Evolutionary conservation across 2,329 filamentous ascomycete genomes (phyloP), one percentile per base, ranked within the genome.

Genomic region (Penicillium sp.): DNA sequence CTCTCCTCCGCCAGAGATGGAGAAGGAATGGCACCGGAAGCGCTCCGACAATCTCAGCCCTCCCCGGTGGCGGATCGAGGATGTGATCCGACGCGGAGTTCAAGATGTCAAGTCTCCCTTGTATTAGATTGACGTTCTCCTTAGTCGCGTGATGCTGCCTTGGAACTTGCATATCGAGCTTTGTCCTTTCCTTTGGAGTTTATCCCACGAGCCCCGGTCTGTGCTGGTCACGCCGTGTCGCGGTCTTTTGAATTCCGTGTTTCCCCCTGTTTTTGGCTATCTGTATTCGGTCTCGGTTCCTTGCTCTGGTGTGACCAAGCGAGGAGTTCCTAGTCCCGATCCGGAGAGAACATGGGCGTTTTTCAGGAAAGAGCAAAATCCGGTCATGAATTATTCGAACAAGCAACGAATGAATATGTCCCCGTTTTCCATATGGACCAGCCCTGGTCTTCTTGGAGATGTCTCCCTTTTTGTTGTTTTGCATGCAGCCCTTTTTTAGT

Each of bases 41-140:
- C 71, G 75, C 56, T 66, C 68, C 38, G 74, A 78, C 46, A 77
- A 76, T 62, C 60, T 81, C 42, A 75, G 69, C 32, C 80, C 87
- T 44, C 90, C 90, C 9, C 77, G 90, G 57, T 96, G 90, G 90
- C 78, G 77, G 52, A 69, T 90, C 14, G 79, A 87, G 55, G 85
- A 88, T 55, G 82, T 93, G 44, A 76, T 95, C 54, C 80, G 79
- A 56, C 75, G 78, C 43, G 87, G 87, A 52, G 86, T 85, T 18
- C 79, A 85, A 59, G 88, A 94, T 68, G 80, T 85, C 59, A 89
- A 93, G 73, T 62, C 78, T 44, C 80, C 82, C 40, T 73, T 94
- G 64, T 78, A 81, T 68, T 89, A 81, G 56, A 36, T 43, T 53
- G 47, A 40, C 43, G 45, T 68, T n/a, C 37, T 37, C 31, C 29